Conservation (phyloP, 305 asterid genomes). For the Fraxinus angustifolia region DNA sequence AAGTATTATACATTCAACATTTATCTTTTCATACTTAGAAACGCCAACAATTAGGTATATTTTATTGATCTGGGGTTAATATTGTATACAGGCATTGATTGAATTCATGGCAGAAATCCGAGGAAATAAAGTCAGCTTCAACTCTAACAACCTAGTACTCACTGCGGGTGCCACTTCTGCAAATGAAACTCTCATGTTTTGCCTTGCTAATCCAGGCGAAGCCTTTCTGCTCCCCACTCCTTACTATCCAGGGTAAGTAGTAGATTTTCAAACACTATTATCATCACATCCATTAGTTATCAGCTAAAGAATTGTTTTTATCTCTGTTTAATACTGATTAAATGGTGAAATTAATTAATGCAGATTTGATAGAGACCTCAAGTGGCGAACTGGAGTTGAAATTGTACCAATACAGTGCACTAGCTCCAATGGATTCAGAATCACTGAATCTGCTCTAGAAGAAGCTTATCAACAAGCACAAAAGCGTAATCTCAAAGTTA, state of each 20-base stretch:
- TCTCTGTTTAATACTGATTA: neutral
- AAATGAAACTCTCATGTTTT: conserved; percentile 14
- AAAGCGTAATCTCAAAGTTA: conserved; percentile 5
- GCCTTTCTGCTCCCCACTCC: conserved; percentile 17
- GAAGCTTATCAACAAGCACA: conserved; percentile 6
- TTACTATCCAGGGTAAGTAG: conserved; percentile 9
- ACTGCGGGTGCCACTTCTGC: conserved; percentile 13
- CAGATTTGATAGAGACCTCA: conserved; percentile 17
- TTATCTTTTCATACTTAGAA: neutral
- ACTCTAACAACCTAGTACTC: conserved; percentile 8
- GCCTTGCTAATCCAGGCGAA: conserved; percentile 10
- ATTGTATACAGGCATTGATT: neutral
- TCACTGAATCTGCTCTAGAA: conserved; percentile 9
- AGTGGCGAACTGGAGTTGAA: conserved; percentile 8
- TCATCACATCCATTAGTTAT: neutral
- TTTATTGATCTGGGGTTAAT: neutral
- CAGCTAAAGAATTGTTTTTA: neutral
- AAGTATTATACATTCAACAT: conserved; percentile 17
- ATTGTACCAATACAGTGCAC: conserved; percentile 14
- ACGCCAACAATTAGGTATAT: neutral
- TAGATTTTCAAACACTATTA: neutral
- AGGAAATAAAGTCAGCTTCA: conserved; percentile 10
- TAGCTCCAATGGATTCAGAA: conserved; percentile 10
- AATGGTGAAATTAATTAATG: neutral
- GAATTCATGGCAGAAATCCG: conserved; percentile 14